phyloP scores from a whole-genome alignment of 2,329 filamentous ascomycete species.

The Stemphylium vesicarium region DNA sequence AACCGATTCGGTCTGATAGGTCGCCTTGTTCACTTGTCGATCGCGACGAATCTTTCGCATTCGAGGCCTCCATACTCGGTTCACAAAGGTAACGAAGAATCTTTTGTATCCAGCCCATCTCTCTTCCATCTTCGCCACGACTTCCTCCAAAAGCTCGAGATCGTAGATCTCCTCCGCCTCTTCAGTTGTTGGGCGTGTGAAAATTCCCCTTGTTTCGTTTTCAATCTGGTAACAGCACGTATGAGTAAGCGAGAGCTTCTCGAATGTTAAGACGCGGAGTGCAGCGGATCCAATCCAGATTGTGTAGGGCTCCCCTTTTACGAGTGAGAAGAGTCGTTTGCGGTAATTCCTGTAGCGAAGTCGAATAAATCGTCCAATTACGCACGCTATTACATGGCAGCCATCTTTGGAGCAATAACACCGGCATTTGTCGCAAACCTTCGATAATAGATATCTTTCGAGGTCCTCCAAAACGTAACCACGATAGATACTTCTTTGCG shows the following conservation, averaged over 20 bases:
- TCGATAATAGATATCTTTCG: neutral
- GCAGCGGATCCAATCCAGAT: neutral
- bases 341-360: neutral
- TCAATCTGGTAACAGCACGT: neutral
- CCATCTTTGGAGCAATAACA: neutral
- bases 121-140: neutral
- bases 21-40: neutral
- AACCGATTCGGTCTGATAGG: neutral
- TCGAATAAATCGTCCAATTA: neutral
- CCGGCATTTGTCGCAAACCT: neutral
- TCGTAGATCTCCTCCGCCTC: neutral
- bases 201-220: fast-evolving
- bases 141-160: neutral
- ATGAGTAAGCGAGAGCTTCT: neutral
- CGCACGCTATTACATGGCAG: neutral
- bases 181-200: neutral
- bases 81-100: neutral
- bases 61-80: neutral
- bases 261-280: neutral
- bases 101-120: neutral
- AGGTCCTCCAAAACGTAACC: no score
- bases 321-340: no score
- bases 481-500: no score
- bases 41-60: neutral
- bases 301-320: fast-evolving